Evolutionary conservation across 1,139 yeast species (phyloP).

Genomic region (Taiozyma sp.): DNA sequence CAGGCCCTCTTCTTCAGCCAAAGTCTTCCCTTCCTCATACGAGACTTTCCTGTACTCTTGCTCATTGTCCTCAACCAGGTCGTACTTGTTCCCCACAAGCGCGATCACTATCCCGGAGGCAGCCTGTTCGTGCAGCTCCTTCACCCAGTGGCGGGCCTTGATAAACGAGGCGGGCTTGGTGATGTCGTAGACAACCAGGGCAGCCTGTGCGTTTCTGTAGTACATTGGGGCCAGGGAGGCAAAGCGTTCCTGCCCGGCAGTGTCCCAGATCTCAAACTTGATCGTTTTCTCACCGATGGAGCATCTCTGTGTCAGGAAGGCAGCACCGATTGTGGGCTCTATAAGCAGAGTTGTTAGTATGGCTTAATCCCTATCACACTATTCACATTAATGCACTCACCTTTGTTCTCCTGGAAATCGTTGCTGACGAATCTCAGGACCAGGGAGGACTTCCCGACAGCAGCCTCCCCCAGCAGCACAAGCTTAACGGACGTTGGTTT

Average conservation of each 20-base stretch:
- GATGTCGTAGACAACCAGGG: slow-evolving; percentile 91
- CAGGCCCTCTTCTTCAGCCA: slow-evolving; percentile 82
- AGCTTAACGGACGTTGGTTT: slow-evolving; percentile 73
- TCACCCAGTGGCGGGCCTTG: slow-evolving; percentile 99
- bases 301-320: slow-evolving; percentile 92
- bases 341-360: not conserved
- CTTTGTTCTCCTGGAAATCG: slow-evolving; percentile 94
- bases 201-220: slow-evolving; percentile 98
- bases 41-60: slow-evolving; percentile 66
- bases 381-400: slow-evolving; percentile 18
- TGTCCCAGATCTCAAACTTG: slow-evolving; percentile 95
- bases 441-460: slow-evolving; percentile 93
- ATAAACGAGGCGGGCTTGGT: slow-evolving; percentile 97
- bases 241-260: slow-evolving; percentile 98
- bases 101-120: slow-evolving; percentile 88
- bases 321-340: slow-evolving; percentile 98
- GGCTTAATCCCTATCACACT: not conserved
- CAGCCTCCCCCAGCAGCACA: slow-evolving; percentile 93
- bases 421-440: slow-evolving; percentile 91
- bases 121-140: slow-evolving; percentile 94
- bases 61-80: slow-evolving; percentile 42
- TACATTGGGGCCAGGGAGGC: slow-evolving; percentile 98
- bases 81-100: slow-evolving; percentile 88
- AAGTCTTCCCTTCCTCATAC: slow-evolving; percentile 75
- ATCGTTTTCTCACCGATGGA: slow-evolving; percentile 86